Percentiles rank a stretch among this genome's conserved stretches.
phyloP scores from a whole-genome alignment of 352 stramenopile genomes.

The Pythium volutum region DNA sequence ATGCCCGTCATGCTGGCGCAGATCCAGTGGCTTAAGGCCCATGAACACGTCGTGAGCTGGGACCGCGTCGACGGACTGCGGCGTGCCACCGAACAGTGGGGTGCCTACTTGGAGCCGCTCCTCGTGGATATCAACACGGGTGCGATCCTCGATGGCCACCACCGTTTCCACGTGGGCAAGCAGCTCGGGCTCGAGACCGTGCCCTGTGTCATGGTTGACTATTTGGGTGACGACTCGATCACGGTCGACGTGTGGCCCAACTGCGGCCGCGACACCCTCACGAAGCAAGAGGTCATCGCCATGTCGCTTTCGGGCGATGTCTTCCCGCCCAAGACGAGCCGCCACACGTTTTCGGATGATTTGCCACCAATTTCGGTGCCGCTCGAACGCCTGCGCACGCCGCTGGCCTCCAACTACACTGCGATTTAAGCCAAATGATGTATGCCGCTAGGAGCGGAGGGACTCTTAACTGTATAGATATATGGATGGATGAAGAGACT shows the following conservation, averaged over 20 bases:
- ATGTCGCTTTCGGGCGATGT: constrained; percentile 82
- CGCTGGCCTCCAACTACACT: constrained; percentile 36
- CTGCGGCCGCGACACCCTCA: constrained; percentile 75
- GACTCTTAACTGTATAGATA: neutral
- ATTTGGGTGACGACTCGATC: constrained; percentile 79
- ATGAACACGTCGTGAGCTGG: constrained; percentile 85
- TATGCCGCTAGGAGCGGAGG: neutral
- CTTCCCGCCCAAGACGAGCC: constrained; percentile 86
- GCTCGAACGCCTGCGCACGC: constrained; percentile 50
- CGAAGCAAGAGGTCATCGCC: constrained; percentile 79
- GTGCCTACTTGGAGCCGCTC: constrained; percentile 81
- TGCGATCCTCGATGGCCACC: constrained; percentile 81
- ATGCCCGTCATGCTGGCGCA: constrained; percentile 51
- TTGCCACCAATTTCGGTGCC: constrained; percentile 80
- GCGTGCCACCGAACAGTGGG: constrained; percentile 69
- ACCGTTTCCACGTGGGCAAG: constrained; percentile 76
- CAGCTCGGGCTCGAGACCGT: constrained; percentile 68
- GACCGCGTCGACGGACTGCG: constrained; percentile 79
- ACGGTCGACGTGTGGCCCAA: constrained; percentile 86
- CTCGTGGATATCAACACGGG: constrained; percentile 71
- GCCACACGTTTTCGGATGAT: constrained; percentile 82
- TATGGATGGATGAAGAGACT: neutral
- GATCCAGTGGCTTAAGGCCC: constrained; percentile 73
- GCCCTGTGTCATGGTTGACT: constrained; percentile 78
- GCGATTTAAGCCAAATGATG: constrained; percentile 35